These are phyloP conservation scores for Calonectria pseudoreteaudii DNA, from an alignment of 2,329 filamentous ascomycete species.

Conservation along the genomic window DNA sequence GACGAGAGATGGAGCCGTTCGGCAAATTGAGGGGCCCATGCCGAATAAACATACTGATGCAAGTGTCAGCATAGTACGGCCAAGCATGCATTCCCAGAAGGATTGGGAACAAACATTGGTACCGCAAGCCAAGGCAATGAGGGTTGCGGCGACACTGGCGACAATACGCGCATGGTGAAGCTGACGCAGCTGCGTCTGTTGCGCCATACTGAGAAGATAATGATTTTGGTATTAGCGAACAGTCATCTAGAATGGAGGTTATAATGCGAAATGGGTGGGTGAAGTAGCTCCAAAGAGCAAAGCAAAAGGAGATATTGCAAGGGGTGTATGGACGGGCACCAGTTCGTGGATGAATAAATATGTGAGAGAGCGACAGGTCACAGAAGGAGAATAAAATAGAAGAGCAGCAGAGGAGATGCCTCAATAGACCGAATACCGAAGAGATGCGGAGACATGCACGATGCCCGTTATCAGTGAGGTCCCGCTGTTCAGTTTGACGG, in stretches of 20 bases:
- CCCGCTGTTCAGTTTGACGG: neutral
- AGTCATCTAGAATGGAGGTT: constrained; percentile 9
- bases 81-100: neutral
- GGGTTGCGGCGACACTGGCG: constrained; percentile 86
- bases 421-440: neutral
- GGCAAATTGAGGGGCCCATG: constrained; percentile 96
- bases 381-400: neutral
- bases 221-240: neutral
- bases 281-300: neutral
- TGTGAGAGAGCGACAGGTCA: neutral
- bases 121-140: constrained; percentile 89
- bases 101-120: constrained; percentile 76
- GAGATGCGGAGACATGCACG: constrained; percentile 5
- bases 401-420: neutral
- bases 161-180: constrained; percentile 77
- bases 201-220: constrained; percentile 33
- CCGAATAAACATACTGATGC: constrained; percentile 94
- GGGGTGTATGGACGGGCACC: neutral
- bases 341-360: neutral
- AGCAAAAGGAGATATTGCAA: neutral
- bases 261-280: neutral
- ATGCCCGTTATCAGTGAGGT: constrained; percentile 4
- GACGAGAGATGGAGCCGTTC: constrained; percentile 86
- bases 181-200: constrained; percentile 39
- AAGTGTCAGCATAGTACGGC: neutral